These are phyloP conservation scores for Remersonia thermophila DNA, from an alignment of 2,329 filamentous ascomycete genomes.

Conservation along the genomic window DNA sequence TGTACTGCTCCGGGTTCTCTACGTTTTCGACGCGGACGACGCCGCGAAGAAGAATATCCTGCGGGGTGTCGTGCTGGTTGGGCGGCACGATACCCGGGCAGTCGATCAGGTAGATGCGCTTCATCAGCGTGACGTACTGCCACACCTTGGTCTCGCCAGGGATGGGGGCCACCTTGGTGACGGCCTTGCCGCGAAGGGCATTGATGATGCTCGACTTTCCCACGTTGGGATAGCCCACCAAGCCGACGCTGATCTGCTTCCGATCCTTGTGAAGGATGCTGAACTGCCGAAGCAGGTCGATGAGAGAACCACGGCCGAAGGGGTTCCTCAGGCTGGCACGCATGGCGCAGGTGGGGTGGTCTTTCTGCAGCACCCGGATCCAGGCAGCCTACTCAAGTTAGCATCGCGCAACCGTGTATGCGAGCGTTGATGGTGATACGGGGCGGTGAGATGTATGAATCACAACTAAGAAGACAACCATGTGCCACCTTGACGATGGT, in stretches of 20 bases:
- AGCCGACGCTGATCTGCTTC: slow-evolving; percentile 88
- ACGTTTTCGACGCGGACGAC: slow-evolving; percentile 94
- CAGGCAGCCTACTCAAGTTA: slow-evolving; percentile 61
- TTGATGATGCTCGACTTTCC: slow-evolving; percentile 98
- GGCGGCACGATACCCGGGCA: slow-evolving; percentile 94
- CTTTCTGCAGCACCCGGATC: slow-evolving; percentile 79
- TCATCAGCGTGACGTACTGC: slow-evolving; percentile 93
- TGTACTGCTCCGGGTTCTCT: slow-evolving; percentile 91
- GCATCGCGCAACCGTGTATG: slow-evolving; percentile 10
- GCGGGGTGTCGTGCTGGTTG: slow-evolving; percentile 67
- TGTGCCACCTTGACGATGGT: slow-evolving; percentile 43
- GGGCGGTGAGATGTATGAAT: slow-evolving; percentile 54
- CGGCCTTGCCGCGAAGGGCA: slow-evolving; percentile 85
- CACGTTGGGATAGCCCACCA: slow-evolving; percentile 70
- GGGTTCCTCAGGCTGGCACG: slow-evolving; percentile 90
- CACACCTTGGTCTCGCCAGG: slow-evolving; percentile 88
- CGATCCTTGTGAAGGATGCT: slow-evolving; percentile 77
- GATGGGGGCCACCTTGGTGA: slow-evolving; percentile 85
- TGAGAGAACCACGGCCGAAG: slow-evolving; percentile 91
- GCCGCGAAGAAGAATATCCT: slow-evolving; percentile 80
- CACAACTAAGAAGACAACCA: slow-evolving; percentile 98
- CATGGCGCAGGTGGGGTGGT: slow-evolving; percentile 89
- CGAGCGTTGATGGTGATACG: slow-evolving; percentile 15
- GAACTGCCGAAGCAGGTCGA: slow-evolving; percentile 85
- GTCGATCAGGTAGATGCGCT: slow-evolving; percentile 83